Evolutionary conservation across 2,329 filamentous ascomycete genomes (phyloP), one percentile per base, ranked within the genome.

Genomic region (Curvularia spicifera): DNA sequence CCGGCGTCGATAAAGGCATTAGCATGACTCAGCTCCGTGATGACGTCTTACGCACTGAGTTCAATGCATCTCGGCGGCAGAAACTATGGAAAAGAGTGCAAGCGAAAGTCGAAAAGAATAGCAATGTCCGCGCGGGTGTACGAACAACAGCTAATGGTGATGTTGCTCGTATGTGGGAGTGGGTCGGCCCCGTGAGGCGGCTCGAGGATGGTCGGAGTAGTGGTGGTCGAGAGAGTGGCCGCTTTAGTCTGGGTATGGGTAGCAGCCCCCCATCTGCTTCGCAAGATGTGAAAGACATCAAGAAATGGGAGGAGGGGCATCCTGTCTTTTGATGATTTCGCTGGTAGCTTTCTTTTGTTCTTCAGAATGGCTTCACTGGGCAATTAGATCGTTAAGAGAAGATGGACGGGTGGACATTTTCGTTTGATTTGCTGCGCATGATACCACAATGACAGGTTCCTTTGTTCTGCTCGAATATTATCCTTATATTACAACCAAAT

Each of bases 1-100:
- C 76, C 73, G 87, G 74, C 76, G 84, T 75, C 18, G 93, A 97
- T 61, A 83, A 88, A 1, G 96, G 91, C 79, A 85, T 99, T 61
- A 91, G 92, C 71, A 85, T 97, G 67, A 91, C 91, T 0, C 95
- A 98, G 73, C 81, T 99, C 53, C 85, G 95, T 59, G 95, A 99
- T 71, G 94, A 98, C 71, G 89, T 99, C 3, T 82, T 99, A 39
- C 84, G 94, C 20, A 86, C 89, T 28, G 88, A 96, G 60, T 91
- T 97, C 75, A 89, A 86, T 3, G 83, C 93, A 20, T 83, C 84
- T 8, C 86, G 93, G 68, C 85, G 95, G 37, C 90, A 95, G 72
- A 85, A 87, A 55, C 82, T 99, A 50, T 99, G 96, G 95, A 84
- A 87, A 63, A 87, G 87, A 49, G 95, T 99, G 20, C 85, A 87